Percentiles rank a stretch among this genome's conserved stretches.
These are phyloP conservation scores for Neonectria neomacrospora DNA, from an alignment of 2,329 filamentous ascomycete genomes.

Conservation along the genomic window DNA sequence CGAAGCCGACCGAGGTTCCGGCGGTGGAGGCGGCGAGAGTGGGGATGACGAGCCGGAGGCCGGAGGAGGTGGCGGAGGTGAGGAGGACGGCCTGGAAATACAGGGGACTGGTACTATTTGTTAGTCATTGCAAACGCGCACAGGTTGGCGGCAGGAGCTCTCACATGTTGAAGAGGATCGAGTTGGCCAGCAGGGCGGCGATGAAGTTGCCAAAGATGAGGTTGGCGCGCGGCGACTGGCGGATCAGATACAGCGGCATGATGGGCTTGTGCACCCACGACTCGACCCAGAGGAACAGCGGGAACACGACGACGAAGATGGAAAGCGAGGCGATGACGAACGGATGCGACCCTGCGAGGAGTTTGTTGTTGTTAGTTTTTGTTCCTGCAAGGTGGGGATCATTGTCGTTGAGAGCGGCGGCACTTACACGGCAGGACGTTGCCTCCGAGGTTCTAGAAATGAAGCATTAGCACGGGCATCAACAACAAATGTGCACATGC, in stretches of 20 bases:
- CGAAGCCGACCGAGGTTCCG: constrained; percentile 69
- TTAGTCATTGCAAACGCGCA: neutral
- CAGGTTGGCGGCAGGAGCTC: constrained; percentile 24
- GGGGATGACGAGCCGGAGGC: constrained; percentile 76
- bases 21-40: constrained; percentile 65
- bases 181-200: constrained; percentile 62
- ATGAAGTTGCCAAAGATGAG: constrained; percentile 67
- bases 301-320: constrained; percentile 60
- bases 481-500: neutral
- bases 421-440: constrained; percentile 69
- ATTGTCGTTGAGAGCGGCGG: too few species aligned
- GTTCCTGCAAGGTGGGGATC: neutral
- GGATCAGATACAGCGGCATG: constrained; percentile 68
- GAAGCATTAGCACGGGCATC: constrained; percentile 11
- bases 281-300: constrained; percentile 64
- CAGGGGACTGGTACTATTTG: constrained; percentile 62
- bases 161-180: constrained; percentile 69
- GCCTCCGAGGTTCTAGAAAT: constrained; percentile 66
- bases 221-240: constrained; percentile 63
- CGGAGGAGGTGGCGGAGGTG: constrained; percentile 75
- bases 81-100: constrained; percentile 82
- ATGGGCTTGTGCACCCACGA: constrained; percentile 63
- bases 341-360: constrained; percentile 64
- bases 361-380: constrained; percentile 19
- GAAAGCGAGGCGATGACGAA: constrained; percentile 64